Conservation (phyloP, 169 alveolate species). For the Eimeria sp. region DNA sequence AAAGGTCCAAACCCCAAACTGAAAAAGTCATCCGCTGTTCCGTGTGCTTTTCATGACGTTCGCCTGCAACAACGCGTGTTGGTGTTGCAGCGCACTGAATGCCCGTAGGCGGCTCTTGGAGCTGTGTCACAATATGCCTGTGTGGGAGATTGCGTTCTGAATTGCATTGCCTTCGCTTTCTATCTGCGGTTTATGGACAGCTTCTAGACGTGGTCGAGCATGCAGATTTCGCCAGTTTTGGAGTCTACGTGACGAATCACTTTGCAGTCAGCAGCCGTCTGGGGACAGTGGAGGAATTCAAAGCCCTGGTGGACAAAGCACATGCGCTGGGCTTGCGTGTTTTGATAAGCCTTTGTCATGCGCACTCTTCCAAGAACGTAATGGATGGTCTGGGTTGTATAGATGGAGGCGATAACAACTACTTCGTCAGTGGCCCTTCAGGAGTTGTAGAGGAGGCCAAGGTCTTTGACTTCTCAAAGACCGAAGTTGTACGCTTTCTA, state of each 20-base stretch:
- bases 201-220: slow-evolving; percentile 96
- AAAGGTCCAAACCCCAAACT: background rate
- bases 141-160: background rate
- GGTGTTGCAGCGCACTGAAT: background rate
- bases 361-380: slow-evolving; percentile 94
- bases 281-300: slow-evolving; percentile 96
- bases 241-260: slow-evolving; percentile 95
- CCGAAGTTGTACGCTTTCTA: slow-evolving; percentile 94
- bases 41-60: background rate
- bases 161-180: background rate
- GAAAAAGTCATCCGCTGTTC: background rate
- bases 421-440: slow-evolving; percentile 93
- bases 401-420: slow-evolving; percentile 95
- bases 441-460: slow-evolving; percentile 95
- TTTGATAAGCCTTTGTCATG: slow-evolving; percentile 93
- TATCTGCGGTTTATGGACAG: slow-evolving; percentile 80
- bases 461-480: slow-evolving; percentile 92
- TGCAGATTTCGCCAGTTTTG: slow-evolving; percentile 94
- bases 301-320: slow-evolving; percentile 93
- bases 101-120: background rate
- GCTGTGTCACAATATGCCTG: background rate
- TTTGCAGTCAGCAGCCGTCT: slow-evolving; percentile 93
- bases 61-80: background rate
- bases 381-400: slow-evolving; percentile 94
- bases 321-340: slow-evolving; percentile 92